Evolutionary conservation across 257 asterid genomes (phyloP).

Genomic region (Solanum medicagineum): DNA sequence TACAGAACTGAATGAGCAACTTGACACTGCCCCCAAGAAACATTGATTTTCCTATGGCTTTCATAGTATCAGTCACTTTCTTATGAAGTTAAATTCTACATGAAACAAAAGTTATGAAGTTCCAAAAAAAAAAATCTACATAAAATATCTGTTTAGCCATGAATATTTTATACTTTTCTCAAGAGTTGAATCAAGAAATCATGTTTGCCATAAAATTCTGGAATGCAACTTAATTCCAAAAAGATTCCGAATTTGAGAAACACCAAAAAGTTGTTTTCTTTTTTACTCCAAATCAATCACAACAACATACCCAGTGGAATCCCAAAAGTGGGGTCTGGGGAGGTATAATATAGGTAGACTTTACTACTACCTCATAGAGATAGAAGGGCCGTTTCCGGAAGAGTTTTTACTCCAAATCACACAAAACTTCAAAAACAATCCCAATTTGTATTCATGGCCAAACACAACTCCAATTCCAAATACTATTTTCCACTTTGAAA

Average conservation of each 20-base stretch:
- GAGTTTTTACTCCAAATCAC: too few relatives aligned
- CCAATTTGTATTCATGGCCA: not conserved
- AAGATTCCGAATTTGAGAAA: not conserved
- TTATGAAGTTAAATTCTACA: not conserved
- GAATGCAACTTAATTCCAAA: not conserved
- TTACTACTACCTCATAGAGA: too few relatives aligned
- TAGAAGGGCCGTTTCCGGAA: too few relatives aligned
- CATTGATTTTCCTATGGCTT: not conserved
- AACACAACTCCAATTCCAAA: not conserved
- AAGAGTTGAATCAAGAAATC: not conserved
- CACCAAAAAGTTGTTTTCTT: not conserved
- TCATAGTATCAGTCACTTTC: not conserved
- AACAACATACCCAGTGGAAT: too few relatives aligned
- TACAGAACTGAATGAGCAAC: not conserved
- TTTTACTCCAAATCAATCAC: too few relatives aligned
- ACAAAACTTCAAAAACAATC: not conserved
- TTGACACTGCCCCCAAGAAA: not conserved
- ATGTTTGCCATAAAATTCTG: not conserved
- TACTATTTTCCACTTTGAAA: not conserved
- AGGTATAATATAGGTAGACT: too few relatives aligned
- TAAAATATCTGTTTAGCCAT: not conserved
- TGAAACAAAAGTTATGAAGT: not conserved
- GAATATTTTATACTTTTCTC: not conserved
- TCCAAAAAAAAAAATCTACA: too few relatives aligned
- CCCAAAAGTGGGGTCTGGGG: too few relatives aligned